Base-by-base conservation (phyloP, 2,329 filamentous ascomycete genomes). In the Penicillium sp. region DNA sequence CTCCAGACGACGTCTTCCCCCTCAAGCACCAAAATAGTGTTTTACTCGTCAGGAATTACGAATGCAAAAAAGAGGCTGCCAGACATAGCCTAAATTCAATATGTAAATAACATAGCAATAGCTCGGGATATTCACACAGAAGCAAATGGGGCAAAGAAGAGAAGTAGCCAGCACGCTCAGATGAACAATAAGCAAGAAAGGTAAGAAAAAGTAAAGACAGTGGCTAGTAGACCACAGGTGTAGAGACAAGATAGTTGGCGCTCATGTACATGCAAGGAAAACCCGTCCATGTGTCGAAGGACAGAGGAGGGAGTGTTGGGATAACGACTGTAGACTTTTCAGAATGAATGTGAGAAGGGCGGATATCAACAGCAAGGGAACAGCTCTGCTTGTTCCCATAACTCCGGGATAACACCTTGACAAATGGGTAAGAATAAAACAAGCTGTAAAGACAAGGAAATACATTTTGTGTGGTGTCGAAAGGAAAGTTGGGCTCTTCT, bases 201-300 rank as follows among this genome's bases (percentile, higher is more conserved):
- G 45, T 43, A 55, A 45, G 28, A 24, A 44, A 54, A 55, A 49
- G 37, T 7, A 35, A 38, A 45, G 28, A 15, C 28, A 43, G 22
- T 26, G 17, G 26, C n/a, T 41, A n/a, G 47, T 46, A 34, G 45
- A 39, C 43, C 40, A 39, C 43, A 38, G 34, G 33, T 51, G 33
- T 51, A 56, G 50, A 44, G 51, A 54, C 39, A 57, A 52, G 39
- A 38, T 45, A 55, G 49, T 57, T 55, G 56, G 53, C 45, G 49
- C 47, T 60, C 52, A 60, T 58, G 31, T 58, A 60, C 57, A 61
- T 48, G 46, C 15, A 56, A 57, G 42, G 42, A 53, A 51, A 61
- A 43, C 7, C 41, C 24, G 26, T 31, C 42, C 40, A 19, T 45
- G 12, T 26, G 31, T 51, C 7, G 31, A 38, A 46, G 43, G 26